Evolutionary conservation across 495 filamentous ascomycete species (phyloP).

Genomic region (Daldinia childiae): DNA sequence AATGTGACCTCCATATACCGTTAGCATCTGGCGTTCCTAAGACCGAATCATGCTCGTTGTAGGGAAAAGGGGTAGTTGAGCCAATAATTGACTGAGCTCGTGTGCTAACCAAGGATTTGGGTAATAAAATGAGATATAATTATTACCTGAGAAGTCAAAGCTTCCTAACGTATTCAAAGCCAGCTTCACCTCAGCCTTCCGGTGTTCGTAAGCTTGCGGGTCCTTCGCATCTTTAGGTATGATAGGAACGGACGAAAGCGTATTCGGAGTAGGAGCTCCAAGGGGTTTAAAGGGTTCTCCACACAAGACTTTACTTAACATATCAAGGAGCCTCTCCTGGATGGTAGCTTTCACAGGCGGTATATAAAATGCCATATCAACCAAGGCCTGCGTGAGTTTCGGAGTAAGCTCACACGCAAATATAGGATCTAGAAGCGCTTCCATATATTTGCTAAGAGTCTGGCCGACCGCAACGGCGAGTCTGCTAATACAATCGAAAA

Average conservation of each 20-base stretch:
- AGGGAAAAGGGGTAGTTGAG: background rate
- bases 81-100: background rate
- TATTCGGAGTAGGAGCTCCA: conserved; percentile 76
- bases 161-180: conserved; percentile 93
- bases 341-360: conserved; percentile 91
- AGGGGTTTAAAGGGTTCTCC: conserved; percentile 91
- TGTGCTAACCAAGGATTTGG: background rate
- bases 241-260: conserved; percentile 75
- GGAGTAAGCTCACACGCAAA: conserved; percentile 94
- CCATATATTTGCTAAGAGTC: conserved; percentile 97
- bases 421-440: conserved; percentile 92
- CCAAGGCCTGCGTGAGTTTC: conserved; percentile 90
- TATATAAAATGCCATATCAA: conserved; percentile 99
- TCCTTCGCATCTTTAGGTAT: conserved; percentile 88
- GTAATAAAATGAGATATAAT: conserved; percentile 1
- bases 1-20: conserved; percentile 71
- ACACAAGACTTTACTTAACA: conserved; percentile 92
- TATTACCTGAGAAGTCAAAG: conserved; percentile 85
- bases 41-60: background rate
- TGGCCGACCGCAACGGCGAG: conserved; percentile 94
- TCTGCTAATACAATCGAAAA: conserved; percentile 98
- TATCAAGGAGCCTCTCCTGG: conserved; percentile 91
- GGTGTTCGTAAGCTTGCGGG: conserved; percentile 72
- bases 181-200: conserved; percentile 88
- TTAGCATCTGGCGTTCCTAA: conserved; percentile 28